Evolutionary conservation across 345 rosid genomes (phyloP).

Genomic region (Linum trigynum): DNA sequence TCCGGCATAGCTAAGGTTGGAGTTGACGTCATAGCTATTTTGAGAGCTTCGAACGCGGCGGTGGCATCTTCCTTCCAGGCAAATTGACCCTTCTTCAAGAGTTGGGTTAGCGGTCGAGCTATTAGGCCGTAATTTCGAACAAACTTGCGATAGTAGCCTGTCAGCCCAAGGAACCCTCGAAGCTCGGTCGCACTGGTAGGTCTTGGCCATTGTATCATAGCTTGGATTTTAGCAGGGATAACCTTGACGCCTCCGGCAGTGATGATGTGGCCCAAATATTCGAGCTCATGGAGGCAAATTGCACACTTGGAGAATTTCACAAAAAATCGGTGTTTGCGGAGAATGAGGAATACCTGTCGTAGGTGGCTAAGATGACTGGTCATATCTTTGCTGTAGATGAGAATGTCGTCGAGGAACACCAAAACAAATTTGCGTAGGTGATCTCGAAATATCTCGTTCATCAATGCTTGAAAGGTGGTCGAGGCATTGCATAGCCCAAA

Average conservation of each 20-base stretch:
- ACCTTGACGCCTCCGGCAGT: no score
- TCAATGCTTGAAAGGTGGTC: no score
- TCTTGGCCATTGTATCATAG: no score
- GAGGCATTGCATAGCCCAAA: no score
- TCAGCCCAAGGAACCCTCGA: neutral
- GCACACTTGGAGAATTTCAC: neutral
- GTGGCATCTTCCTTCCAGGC: rapidly evolving
- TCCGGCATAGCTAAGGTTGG: neutral
- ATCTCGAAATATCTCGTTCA: no score
- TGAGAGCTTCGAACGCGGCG: neutral
- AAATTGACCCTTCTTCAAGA: neutral
- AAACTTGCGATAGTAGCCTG: neutral
- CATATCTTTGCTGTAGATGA: neutral
- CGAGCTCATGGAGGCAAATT: neutral
- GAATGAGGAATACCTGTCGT: no score
- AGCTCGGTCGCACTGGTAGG: neutral
- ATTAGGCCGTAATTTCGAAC: neutral
- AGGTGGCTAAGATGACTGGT: neutral
- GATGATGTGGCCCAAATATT: neutral
- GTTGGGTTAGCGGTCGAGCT: neutral
- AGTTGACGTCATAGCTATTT: neutral
- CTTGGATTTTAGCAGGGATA: no score
- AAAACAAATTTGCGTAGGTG: neutral
- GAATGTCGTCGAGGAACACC: neutral
- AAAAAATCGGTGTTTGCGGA: neutral